Conservation (phyloP, 345 rosid genomes). For the Arabis alpina region DNA sequence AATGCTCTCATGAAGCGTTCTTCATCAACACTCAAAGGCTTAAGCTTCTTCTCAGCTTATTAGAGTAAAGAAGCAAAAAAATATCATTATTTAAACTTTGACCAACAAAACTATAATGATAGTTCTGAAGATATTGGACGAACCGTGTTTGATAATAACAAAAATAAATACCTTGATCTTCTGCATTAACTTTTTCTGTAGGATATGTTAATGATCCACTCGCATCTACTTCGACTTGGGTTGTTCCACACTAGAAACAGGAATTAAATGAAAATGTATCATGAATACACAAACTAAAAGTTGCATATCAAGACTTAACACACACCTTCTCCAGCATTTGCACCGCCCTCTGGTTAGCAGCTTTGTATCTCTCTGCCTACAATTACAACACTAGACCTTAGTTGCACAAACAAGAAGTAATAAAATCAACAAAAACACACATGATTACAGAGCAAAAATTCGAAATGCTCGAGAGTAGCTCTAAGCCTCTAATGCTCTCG, state of each 20-base stretch:
- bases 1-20: constrained; percentile 88
- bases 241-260: constrained; percentile 68
- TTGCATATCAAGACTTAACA: constrained; percentile 4
- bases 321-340: constrained; percentile 78
- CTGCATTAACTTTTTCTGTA: constrained; percentile 54
- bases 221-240: constrained; percentile 80
- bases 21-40: constrained; percentile 82
- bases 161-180: constrained; percentile 53
- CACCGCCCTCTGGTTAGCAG: constrained; percentile 72
- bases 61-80: constrained; percentile 23
- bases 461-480: neutral
- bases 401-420: constrained; percentile 9
- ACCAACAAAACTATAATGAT: constrained; percentile 10
- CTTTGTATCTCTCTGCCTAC: constrained; percentile 68
- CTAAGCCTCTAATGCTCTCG: too few relatives aligned
- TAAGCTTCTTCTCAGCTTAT: constrained; percentile 76
- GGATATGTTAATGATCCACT: constrained; percentile 88
- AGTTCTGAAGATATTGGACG: neutral
- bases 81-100: neutral
- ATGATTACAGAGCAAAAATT: neutral
- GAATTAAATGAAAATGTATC: constrained; percentile 30
- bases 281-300: constrained; percentile 6
- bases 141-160: neutral
- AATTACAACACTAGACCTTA: constrained; percentile 19
- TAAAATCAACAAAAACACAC: neutral